Evolutionary conservation across 2,329 filamentous ascomycete genomes (phyloP).

Genomic region (Grosmannia clavigera): DNA sequence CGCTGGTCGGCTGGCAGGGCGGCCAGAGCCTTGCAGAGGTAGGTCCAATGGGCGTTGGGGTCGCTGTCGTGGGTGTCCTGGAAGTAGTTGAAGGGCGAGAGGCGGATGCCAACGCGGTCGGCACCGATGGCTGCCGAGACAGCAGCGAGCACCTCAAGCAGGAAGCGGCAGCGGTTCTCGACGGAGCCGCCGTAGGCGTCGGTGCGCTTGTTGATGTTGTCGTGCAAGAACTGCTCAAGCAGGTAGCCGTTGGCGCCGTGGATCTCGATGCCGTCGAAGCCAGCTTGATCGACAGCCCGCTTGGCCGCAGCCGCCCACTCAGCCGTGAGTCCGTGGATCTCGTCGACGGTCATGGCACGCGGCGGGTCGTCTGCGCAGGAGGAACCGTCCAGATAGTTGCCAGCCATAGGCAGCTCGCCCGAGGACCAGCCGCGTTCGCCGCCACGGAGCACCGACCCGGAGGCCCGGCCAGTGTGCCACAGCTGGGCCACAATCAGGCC

Average conservation of each 20-base stretch:
- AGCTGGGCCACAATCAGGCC: conserved; percentile 49
- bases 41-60: conserved; percentile 45
- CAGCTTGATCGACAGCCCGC: conserved; percentile 47
- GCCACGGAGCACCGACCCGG: conserved; percentile 18
- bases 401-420: conserved; percentile 23
- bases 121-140: conserved; percentile 36
- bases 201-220: conserved; percentile 6
- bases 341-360: conserved; percentile 47
- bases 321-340: conserved; percentile 49
- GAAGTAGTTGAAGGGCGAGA: conserved; percentile 44
- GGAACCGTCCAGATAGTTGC: conserved; percentile 17
- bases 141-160: conserved; percentile 14
- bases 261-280: conserved; percentile 58
- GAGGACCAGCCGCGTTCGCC: conserved; percentile 27
- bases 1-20: background rate
- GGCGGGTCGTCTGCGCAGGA: conserved; percentile 26
- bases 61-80: conserved; percentile 46
- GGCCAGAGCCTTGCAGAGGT: conserved; percentile 21
- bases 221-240: conserved; percentile 10
- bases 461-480: conserved; percentile 30
- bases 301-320: conserved; percentile 41
- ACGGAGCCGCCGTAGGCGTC: conserved; percentile 14
- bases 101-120: conserved; percentile 35
- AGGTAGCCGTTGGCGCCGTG: conserved; percentile 46
- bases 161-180: conserved; percentile 14